A percentile compares a stretch with the other conserved stretches of the same genome.
Evolutionary conservation across 2,329 filamentous ascomycete species (phyloP).

Genomic region (Aureobasidium subglaciale): DNA sequence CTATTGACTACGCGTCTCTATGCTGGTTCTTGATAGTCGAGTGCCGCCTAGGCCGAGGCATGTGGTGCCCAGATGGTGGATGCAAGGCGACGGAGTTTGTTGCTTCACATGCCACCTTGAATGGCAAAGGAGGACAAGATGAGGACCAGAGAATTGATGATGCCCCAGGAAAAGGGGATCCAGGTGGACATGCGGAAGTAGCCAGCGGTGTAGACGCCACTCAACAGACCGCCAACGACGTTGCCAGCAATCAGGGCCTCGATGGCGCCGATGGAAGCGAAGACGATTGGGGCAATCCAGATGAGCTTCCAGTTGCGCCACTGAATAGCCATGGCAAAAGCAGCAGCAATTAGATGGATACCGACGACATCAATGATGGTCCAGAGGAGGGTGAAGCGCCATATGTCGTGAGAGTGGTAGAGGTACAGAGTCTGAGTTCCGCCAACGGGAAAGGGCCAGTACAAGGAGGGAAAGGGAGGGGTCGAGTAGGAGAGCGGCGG

Average conservation of each 20-base stretch:
- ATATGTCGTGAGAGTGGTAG: slow-evolving; percentile 69
- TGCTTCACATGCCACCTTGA: slow-evolving; percentile 67
- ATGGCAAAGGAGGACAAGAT: slow-evolving; percentile 89
- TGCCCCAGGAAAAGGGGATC: slow-evolving; percentile 84
- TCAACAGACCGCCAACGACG: slow-evolving; percentile 73
- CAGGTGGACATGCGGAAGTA: slow-evolving; percentile 90
- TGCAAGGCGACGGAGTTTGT: neutral
- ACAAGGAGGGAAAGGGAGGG: slow-evolving; percentile 74
- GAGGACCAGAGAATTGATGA: slow-evolving; percentile 74
- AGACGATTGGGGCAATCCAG: slow-evolving; percentile 66
- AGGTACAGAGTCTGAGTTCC: slow-evolving; percentile 56
- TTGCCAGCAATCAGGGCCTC: slow-evolving; percentile 76
- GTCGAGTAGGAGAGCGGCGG: slow-evolving; percentile 55
- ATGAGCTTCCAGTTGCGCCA: slow-evolving; percentile 50
- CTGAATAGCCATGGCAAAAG: slow-evolving; percentile 67
- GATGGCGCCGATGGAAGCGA: slow-evolving; percentile 62
- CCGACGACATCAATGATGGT: slow-evolving; percentile 70
- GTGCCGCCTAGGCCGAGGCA: neutral
- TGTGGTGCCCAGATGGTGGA: neutral
- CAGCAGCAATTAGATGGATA: slow-evolving; percentile 65
- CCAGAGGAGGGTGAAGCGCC: slow-evolving; percentile 83
- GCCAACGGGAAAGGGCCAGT: slow-evolving; percentile 59
- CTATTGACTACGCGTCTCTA: too few species aligned
- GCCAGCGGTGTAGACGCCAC: slow-evolving; percentile 71
- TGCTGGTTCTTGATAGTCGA: too few species aligned